Percentiles rank a stretch among this genome's conserved stretches.
These are phyloP conservation scores for Macrolepiota dolichaula DNA, from an alignment of 768 basidiomycete species.

Conservation along the genomic window DNA sequence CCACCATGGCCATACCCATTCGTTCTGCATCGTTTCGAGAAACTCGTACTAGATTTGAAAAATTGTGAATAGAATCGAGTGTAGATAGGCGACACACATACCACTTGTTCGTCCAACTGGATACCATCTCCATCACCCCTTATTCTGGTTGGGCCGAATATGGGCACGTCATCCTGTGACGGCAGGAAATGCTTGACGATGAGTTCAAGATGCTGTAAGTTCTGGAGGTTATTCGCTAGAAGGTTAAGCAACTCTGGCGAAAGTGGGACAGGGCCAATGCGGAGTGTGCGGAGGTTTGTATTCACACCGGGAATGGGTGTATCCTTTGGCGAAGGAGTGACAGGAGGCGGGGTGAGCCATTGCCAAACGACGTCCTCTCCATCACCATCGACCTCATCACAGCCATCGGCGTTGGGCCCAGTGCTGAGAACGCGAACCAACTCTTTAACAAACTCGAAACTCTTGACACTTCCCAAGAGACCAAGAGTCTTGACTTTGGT, in stretches of 20 bases:
- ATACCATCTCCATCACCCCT: constrained; percentile 4
- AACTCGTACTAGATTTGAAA: constrained; percentile 8
- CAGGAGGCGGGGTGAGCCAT: constrained; percentile 4
- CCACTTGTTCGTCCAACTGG: constrained; percentile 9
- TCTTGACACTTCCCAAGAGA: constrained; percentile 1
- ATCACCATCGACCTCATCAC: not conserved
- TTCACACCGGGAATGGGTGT: not conserved
- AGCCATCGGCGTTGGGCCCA: not conserved
- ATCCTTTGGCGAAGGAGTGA: not conserved
- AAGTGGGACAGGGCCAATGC: constrained; percentile 37
- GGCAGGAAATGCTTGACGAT: constrained; percentile 37
- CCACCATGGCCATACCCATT: constrained; percentile 8
- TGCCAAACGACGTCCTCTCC: constrained; percentile 1
- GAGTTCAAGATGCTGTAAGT: constrained; percentile 32
- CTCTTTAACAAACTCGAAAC: constrained; percentile 9
- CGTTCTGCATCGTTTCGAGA: constrained; percentile 9
- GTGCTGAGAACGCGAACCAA: constrained; percentile 3
- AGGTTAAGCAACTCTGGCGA: constrained; percentile 41
- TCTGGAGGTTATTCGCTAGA: constrained; percentile 32
- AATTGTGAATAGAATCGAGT: not conserved
- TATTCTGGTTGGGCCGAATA: not conserved
- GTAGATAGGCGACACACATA: not conserved
- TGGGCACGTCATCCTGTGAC: constrained; percentile 11
- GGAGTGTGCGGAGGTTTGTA: constrained; percentile 26
- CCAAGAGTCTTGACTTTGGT: not conserved